Evolutionary conservation across 2,329 filamentous ascomycete species (phyloP).

Genomic region (Pseudocercospora ulei): DNA sequence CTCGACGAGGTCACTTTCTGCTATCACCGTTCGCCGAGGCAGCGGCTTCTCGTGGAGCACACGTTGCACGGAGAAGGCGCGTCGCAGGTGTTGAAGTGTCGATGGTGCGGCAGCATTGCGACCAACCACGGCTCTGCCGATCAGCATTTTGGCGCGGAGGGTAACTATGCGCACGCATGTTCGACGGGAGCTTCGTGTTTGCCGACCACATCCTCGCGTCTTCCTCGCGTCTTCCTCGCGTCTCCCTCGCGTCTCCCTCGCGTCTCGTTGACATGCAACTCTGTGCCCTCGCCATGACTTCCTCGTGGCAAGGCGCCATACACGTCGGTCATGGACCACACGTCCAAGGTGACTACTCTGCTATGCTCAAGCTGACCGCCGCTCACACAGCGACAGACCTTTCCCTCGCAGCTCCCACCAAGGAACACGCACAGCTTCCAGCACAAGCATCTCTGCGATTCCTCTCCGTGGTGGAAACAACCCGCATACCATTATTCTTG

Average conservation of each 20-base stretch:
- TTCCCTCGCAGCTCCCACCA: neutral
- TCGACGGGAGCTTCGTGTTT: constrained; percentile 10
- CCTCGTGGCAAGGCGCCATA: constrained; percentile 17
- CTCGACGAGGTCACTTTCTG: constrained; percentile 71
- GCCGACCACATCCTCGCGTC: constrained; percentile 13
- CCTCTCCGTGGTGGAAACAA: constrained; percentile 20
- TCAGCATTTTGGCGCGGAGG: constrained; percentile 2
- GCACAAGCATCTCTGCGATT: constrained; percentile 15
- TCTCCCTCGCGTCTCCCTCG: too few species aligned
- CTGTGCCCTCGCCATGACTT: constrained; percentile 7
- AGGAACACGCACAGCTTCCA: constrained; percentile 8
- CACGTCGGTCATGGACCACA: constrained; percentile 9
- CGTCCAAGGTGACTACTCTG: constrained; percentile 11
- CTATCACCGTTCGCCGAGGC: constrained; percentile 65
- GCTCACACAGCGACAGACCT: constrained; percentile 2
- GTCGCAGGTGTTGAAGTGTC: constrained; percentile 8
- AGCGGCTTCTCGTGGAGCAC: constrained; percentile 47
- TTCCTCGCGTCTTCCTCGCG: too few species aligned
- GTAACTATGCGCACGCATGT: neutral
- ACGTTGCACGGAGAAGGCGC: constrained; percentile 20
- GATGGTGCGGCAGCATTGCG: constrained; percentile 1
- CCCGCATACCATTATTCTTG: constrained; percentile 19
- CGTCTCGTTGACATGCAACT: constrained; percentile 2
- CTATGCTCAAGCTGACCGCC: neutral
- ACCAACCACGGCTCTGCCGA: neutral